phyloP scores from a whole-genome alignment of 805 yeast species.

The Jamesozyma hellenica region DNA sequence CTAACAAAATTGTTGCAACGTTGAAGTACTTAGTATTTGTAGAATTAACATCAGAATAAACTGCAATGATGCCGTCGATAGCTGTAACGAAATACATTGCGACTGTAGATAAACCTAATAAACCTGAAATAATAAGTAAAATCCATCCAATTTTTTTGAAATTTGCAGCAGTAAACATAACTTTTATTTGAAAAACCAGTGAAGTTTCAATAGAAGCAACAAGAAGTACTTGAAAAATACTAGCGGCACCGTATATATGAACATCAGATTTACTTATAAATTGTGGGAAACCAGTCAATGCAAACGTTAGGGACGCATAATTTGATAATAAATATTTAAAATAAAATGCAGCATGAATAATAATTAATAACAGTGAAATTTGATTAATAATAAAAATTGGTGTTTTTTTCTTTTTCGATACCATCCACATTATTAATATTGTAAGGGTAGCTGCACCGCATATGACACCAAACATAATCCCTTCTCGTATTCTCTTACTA shows the following conservation, averaged over 20 bases:
- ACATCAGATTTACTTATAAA: constrained; percentile 31
- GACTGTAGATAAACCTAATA: constrained; percentile 44
- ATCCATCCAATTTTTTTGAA: constrained; percentile 33
- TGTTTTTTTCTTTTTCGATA: constrained; percentile 44
- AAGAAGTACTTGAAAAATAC: constrained; percentile 49
- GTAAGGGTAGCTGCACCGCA: constrained; percentile 46
- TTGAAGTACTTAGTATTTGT: constrained; percentile 36
- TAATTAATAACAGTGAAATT: constrained; percentile 42
- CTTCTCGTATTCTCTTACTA: constrained; percentile 29
- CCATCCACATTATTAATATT: constrained; percentile 37
- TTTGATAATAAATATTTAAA: constrained; percentile 45
- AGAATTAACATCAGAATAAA: constrained; percentile 20
- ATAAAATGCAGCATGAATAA: constrained; percentile 54
- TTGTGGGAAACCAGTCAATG: constrained; percentile 39
- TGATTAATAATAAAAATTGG: constrained; percentile 72
- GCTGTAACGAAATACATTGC: constrained; percentile 50
- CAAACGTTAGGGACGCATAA: constrained; percentile 38
- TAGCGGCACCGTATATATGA: constrained; percentile 49
- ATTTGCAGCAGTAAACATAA: constrained; percentile 58
- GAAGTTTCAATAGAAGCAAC: constrained; percentile 54
- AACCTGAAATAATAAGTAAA: constrained; percentile 32
- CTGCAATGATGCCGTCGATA: constrained; percentile 33
- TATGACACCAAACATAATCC: constrained; percentile 46
- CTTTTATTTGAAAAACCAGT: constrained; percentile 58
- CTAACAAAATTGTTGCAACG: constrained; percentile 52